Conservation (phyloP, 2,329 filamentous ascomycete genomes). For the Penicillium occitanis region DNA sequence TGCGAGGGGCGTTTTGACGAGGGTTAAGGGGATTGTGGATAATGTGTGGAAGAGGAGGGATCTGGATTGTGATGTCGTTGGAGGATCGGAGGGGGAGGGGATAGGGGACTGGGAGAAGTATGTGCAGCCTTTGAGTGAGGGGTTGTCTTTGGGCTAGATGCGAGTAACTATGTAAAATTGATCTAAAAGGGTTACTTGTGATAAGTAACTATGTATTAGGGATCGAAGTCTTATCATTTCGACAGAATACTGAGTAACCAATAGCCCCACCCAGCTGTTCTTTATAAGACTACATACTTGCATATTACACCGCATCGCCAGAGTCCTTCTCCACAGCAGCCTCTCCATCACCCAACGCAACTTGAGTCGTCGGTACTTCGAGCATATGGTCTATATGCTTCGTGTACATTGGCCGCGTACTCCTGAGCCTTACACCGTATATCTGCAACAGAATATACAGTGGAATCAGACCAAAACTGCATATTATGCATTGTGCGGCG, state of each 20-base stretch:
- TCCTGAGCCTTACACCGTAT: not conserved
- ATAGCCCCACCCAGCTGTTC: not conserved
- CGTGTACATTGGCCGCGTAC: conserved; percentile 4
- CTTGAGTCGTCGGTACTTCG: not conserved
- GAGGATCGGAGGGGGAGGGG: not conserved
- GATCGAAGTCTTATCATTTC: not conserved
- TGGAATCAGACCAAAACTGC: conserved; percentile 12
- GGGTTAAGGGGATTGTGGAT: conserved; percentile 22
- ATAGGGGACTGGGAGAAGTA: conserved; percentile 22
- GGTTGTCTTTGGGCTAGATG: conserved; percentile 20
- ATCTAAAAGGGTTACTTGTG: not conserved
- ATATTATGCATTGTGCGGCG: conserved; percentile 12
- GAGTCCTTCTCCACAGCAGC: not conserved
- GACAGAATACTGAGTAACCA: not conserved
- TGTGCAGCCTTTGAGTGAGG: conserved; percentile 23
- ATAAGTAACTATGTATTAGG: not conserved
- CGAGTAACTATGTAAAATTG: not conserved
- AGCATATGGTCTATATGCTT: conserved; percentile 8
- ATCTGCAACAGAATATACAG: conserved; percentile 5
- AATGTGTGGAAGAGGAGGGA: conserved; percentile 24
- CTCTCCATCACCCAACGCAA: not conserved
- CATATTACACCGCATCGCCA: not conserved
- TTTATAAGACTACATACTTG: not conserved
- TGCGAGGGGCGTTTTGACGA: conserved; percentile 17
- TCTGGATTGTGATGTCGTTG: conserved; percentile 11